Conservation (phyloP, 2,329 filamentous ascomycete genomes). For the Fusarium globosum region DNA sequence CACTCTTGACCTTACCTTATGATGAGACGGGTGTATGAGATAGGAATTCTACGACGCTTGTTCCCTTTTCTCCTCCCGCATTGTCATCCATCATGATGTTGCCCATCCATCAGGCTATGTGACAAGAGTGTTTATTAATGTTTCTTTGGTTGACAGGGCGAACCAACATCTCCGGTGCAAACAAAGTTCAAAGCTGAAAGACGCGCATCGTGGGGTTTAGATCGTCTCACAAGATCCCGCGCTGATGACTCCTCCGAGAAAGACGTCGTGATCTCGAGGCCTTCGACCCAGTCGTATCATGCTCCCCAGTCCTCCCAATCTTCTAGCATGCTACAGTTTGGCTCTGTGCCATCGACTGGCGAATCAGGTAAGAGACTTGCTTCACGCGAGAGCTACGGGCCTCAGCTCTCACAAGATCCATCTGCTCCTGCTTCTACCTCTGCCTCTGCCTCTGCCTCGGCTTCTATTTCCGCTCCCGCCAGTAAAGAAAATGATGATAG, state of each 20-base stretch:
- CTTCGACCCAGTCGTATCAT: conserved; percentile 35
- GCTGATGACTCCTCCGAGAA: conserved; percentile 36
- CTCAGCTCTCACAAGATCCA: conserved; percentile 16
- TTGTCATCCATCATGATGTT: conserved; percentile 40
- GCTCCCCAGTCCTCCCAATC: conserved; percentile 39
- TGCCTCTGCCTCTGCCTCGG: neutral
- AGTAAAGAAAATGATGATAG: conserved; percentile 34
- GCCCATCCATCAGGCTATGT: conserved; percentile 45
- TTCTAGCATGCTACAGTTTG: conserved; percentile 36
- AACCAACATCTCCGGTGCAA: conserved; percentile 49
- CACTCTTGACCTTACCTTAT: conserved; percentile 49
- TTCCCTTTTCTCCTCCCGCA: conserved; percentile 42
- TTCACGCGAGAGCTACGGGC: conserved; percentile 30
- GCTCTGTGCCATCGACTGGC: conserved; percentile 29
- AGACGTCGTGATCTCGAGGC: conserved; percentile 32
- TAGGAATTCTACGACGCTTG: conserved; percentile 56
- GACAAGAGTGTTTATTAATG: conserved; percentile 52
- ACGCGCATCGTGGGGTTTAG: conserved; percentile 59
- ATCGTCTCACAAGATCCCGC: conserved; percentile 50
- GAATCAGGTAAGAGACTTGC: conserved; percentile 40
- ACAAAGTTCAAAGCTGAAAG: conserved; percentile 53
- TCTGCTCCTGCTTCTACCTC: conserved; percentile 5
- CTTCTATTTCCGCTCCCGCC: neutral
- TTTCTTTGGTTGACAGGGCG: conserved; percentile 52
- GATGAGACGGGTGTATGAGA: conserved; percentile 53